Evolutionary conservation across 257 asterid genomes (phyloP).

Genomic region (Catharanthus roseus): DNA sequence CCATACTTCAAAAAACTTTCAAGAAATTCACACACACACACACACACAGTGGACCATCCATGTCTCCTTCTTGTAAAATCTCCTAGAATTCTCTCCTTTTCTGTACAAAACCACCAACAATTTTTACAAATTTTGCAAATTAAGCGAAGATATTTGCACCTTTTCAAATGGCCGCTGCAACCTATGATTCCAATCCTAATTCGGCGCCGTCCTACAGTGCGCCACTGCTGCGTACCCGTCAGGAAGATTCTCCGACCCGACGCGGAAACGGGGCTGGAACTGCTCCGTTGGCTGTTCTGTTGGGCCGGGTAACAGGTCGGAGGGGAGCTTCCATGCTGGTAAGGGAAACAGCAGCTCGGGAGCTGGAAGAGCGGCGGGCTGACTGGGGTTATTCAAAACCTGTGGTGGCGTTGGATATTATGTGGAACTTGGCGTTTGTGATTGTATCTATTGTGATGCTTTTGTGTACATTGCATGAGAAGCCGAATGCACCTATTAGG

Average conservation of each 20-base stretch:
- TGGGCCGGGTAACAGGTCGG: constrained; percentile 65
- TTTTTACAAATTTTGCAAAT: background rate
- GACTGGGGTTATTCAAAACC: constrained; percentile 97
- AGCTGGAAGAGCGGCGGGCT: constrained; percentile 95
- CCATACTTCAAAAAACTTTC: background rate
- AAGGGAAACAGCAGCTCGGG: constrained; percentile 88
- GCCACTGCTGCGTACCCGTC: constrained; percentile 67
- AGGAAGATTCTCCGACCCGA: constrained; percentile 29
- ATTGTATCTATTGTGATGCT: constrained; percentile 60
- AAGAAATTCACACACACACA: constrained; percentile 2
- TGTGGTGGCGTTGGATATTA: constrained; percentile 76
- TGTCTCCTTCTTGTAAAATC: background rate
- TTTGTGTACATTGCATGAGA: constrained; percentile 48
- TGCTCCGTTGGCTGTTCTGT: constrained; percentile 55
- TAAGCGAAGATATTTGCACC: background rate
- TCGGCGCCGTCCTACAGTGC: constrained; percentile 10
- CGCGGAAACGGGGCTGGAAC: constrained; percentile 19
- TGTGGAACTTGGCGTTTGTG: constrained; percentile 88
- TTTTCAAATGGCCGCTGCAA: constrained; percentile 20
- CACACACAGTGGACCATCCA: background rate
- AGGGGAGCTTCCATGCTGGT: constrained; percentile 77
- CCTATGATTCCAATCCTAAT: constrained; percentile 8
- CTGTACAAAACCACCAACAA: background rate
- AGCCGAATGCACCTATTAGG: constrained; percentile 76
- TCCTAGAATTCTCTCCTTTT: background rate